Conservation (phyloP, 2,329 filamentous ascomycete species). For the Phaeosphaeria sp. region DNA sequence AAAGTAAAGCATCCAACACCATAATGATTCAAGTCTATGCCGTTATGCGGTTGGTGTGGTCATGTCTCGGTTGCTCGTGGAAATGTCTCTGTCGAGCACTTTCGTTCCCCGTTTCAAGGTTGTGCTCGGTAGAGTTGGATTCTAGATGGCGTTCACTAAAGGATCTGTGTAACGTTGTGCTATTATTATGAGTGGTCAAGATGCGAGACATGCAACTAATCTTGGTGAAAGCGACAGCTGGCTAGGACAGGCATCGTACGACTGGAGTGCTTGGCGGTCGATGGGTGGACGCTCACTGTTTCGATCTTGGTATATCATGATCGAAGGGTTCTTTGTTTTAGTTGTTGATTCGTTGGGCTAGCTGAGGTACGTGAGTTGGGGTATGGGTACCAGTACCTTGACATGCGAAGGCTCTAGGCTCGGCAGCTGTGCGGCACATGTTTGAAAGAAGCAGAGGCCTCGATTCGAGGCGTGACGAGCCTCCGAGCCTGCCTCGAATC, state of each 20-base stretch:
- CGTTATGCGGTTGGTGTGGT: neutral
- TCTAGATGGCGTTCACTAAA: neutral
- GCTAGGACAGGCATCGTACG: neutral
- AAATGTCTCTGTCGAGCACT: conserved; percentile 14
- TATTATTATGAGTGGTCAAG: neutral
- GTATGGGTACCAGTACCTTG: neutral
- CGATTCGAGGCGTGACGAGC: neutral
- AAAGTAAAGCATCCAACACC: neutral
- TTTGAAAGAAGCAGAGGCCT: too few species aligned
- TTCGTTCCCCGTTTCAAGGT: conserved; percentile 3
- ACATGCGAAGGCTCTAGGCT: neutral
- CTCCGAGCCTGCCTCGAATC: neutral
- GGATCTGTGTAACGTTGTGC: neutral
- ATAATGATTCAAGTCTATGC: conserved; percentile 12
- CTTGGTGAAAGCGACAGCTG: neutral
- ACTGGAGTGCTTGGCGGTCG: neutral
- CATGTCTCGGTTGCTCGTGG: conserved; percentile 13
- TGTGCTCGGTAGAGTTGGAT: neutral
- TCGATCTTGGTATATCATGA: neutral
- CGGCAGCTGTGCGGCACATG: neutral
- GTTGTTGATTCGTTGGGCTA: neutral
- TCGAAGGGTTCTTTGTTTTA: neutral
- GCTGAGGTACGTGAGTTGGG: neutral
- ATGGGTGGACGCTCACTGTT: neutral
- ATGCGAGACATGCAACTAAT: neutral